These are phyloP conservation scores for Stylonectria norvegica DNA, from an alignment of 2,329 filamentous ascomycete genomes.

Conservation along the genomic window DNA sequence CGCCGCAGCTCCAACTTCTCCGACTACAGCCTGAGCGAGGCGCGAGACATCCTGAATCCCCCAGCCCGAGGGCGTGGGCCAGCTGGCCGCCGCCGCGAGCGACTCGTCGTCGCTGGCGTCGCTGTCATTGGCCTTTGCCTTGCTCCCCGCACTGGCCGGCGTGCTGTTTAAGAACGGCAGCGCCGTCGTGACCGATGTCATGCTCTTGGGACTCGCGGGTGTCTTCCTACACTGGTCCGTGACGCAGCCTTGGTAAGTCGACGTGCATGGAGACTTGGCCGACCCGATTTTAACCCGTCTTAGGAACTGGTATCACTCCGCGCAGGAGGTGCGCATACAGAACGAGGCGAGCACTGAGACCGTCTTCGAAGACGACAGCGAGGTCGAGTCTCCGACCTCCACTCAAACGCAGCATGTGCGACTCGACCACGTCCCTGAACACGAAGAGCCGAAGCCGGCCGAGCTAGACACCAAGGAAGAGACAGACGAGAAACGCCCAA, in stretches of 20 bases:
- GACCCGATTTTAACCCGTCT: not conserved
- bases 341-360: conserved; percentile 43
- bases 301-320: conserved; percentile 64
- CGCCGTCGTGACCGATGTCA: conserved; percentile 78
- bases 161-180: conserved; percentile 82
- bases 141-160: conserved; percentile 82
- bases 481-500: conserved; percentile 7
- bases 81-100: conserved; percentile 31
- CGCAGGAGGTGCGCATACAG: conserved; percentile 58
- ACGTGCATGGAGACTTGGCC: not conserved
- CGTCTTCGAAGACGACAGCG: conserved; percentile 45
- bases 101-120: conserved; percentile 72
- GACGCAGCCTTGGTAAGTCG: conserved; percentile 74
- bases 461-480: conserved; percentile 19
- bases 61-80: conserved; percentile 27
- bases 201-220: conserved; percentile 73
- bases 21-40: conserved; percentile 68
- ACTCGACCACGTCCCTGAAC: conserved; percentile 45
- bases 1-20: conserved; percentile 77
- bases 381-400: conserved; percentile 32
- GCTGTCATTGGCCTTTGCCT: conserved; percentile 75
- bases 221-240: conserved; percentile 93
- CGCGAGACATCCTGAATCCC: conserved; percentile 66
- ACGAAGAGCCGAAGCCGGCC: conserved; percentile 25
- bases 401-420: conserved; percentile 17